phyloP scores from a whole-genome alignment of 176 grass and related monocot genomes.

The Metroxylon sagu region DNA sequence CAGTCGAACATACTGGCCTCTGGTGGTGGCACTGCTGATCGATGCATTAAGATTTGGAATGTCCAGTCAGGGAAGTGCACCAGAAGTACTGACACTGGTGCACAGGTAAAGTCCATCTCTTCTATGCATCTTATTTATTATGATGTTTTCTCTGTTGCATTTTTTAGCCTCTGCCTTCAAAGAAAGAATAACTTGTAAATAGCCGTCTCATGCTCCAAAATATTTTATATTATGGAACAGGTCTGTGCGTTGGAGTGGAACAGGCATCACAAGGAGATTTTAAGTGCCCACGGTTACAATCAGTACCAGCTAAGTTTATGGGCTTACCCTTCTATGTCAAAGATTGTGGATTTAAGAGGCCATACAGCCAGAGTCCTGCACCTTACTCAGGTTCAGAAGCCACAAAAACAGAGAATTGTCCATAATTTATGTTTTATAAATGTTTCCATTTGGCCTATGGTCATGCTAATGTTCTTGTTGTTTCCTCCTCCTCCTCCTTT shows the following conservation, averaged over 20 bases:
- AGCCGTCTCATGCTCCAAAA: too few species aligned
- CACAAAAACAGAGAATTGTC: neutral
- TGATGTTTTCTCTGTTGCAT: too few species aligned
- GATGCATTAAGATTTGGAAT: conserved; percentile 31
- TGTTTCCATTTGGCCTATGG: too few species aligned
- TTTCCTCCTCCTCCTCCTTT: neutral
- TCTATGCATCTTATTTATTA: too few species aligned
- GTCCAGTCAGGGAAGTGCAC: conserved; percentile 20
- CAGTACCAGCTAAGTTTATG: conserved; percentile 26
- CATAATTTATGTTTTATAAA: too few species aligned
- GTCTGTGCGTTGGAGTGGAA: conserved; percentile 41
- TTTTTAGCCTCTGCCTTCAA: too few species aligned
- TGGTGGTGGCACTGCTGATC: conserved; percentile 18
- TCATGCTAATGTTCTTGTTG: too few species aligned
- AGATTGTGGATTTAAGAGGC: conserved; percentile 27
- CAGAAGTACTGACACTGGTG: conserved; percentile 12
- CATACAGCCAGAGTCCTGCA: conserved; percentile 30
- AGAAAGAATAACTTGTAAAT: too few species aligned
- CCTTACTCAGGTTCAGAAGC: conserved; percentile 26
- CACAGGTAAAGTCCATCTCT: conserved; percentile 15
- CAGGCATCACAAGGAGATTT: conserved; percentile 34
- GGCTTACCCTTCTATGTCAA: conserved; percentile 32
- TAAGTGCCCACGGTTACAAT: conserved; percentile 28
- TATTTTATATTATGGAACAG: conserved; percentile 3
- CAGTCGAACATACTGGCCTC: conserved; percentile 19